phyloP scores from a whole-genome alignment of 441 rosid species.

The Cnidoscolus chayamansa region DNA sequence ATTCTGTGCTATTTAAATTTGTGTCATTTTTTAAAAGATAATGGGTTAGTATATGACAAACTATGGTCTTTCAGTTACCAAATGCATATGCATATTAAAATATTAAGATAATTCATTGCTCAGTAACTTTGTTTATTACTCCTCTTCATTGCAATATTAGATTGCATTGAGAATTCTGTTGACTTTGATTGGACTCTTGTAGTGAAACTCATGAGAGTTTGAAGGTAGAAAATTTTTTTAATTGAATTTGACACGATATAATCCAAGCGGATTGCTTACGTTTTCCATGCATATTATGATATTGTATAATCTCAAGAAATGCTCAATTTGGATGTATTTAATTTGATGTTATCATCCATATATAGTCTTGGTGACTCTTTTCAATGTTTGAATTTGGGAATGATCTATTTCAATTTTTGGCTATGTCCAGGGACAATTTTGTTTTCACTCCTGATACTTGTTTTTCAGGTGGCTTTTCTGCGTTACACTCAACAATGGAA shows the following conservation, averaged over 20 bases:
- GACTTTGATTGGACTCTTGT: background rate
- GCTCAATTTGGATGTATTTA: background rate
- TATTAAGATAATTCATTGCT: conserved; percentile 7
- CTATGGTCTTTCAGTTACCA: background rate
- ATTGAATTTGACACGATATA: too few relatives aligned
- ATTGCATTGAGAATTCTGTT: background rate
- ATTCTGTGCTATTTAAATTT: background rate
- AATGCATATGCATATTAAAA: background rate
- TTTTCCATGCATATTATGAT: background rate
- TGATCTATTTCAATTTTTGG: too few relatives aligned
- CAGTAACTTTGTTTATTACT: conserved; percentile 3
- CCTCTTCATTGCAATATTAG: background rate
- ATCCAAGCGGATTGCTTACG: conserved; percentile 1
- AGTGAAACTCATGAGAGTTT: background rate
- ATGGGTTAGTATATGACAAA: conserved; percentile 2
- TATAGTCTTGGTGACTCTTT: too few relatives aligned
- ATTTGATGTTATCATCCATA: too few relatives aligned
- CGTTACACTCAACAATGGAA: conserved; percentile 92
- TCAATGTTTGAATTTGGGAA: too few relatives aligned
- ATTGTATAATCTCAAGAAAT: conserved; percentile 2
- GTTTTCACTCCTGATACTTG: conserved; percentile 17
- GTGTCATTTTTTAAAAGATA: conserved; percentile 4
- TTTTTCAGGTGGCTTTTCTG: conserved; percentile 77
- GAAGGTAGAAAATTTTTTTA: background rate
- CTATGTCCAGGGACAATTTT: conserved; percentile 8